Percentiles rank a stretch among this genome's conserved stretches.
Conservation (phyloP, 306 rosid genomes). For the Quercus agrifolia region DNA sequence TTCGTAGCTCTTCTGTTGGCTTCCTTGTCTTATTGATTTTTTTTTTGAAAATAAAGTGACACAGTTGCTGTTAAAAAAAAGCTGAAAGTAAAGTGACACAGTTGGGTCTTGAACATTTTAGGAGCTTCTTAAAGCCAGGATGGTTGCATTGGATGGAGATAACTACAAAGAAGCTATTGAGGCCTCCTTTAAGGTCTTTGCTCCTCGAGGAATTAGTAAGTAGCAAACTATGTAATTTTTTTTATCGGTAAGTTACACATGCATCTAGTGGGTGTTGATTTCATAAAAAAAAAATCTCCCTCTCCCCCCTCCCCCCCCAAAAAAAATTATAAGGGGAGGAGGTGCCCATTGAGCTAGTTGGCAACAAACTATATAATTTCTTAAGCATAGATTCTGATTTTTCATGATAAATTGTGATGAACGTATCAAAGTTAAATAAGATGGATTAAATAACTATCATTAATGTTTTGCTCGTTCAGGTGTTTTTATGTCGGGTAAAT, state of each 20-base stretch:
- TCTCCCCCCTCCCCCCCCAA: too few relatives aligned
- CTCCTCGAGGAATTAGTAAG: slow-evolving; percentile 91
- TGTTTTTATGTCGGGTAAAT: neutral
- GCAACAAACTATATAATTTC: too few relatives aligned
- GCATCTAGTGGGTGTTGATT: too few relatives aligned
- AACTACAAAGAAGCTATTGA: slow-evolving; percentile 94
- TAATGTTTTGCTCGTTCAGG: neutral
- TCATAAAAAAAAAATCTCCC: too few relatives aligned
- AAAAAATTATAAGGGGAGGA: too few relatives aligned
- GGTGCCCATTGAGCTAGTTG: too few relatives aligned
- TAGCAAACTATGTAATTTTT: slow-evolving; percentile 1
- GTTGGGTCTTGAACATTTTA: slow-evolving; percentile 33
- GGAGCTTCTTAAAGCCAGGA: slow-evolving; percentile 81
- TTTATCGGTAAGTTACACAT: neutral
- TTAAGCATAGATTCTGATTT: neutral
- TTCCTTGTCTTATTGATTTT: slow-evolving; percentile 6
- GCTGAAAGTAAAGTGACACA: slow-evolving; percentile 9
- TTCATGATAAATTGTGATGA: neutral
- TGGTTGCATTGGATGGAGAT: slow-evolving; percentile 79
- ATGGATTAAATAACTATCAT: neutral
- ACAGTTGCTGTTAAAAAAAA: neutral
- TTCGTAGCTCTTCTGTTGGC: slow-evolving; percentile 21
- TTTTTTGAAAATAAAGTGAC: slow-evolving; percentile 11
- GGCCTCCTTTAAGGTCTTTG: slow-evolving; percentile 88
- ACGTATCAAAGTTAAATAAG: neutral